A percentile compares a stretch with the other conserved stretches of the same genome.
Conservation (phyloP, 768 basidiomycete genomes). For the Flagelloscypha sp. region DNA sequence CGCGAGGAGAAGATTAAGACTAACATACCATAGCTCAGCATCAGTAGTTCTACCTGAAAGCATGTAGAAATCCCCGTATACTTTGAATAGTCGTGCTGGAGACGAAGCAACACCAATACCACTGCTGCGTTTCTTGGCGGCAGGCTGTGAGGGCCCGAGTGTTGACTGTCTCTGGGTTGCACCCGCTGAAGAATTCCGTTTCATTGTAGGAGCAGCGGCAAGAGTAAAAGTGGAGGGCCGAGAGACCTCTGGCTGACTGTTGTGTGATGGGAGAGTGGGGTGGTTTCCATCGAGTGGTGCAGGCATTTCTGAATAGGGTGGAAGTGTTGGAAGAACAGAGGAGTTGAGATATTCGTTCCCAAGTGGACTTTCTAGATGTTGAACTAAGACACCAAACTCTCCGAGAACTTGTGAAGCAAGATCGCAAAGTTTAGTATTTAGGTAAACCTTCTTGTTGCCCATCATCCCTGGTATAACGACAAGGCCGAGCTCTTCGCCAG, state of each 20-base stretch:
- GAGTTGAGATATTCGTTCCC: slow-evolving; percentile 84
- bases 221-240: slow-evolving; percentile 28
- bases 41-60: slow-evolving; percentile 82
- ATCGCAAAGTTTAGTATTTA: slow-evolving; percentile 84
- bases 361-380: slow-evolving; percentile 70
- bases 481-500: slow-evolving; percentile 52
- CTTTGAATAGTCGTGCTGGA: slow-evolving; percentile 80
- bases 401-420: slow-evolving; percentile 80
- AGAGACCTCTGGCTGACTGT: slow-evolving; percentile 45
- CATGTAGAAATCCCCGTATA: slow-evolving; percentile 83
- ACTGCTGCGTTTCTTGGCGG: slow-evolving; percentile 51
- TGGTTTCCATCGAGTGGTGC: slow-evolving; percentile 40
- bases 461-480: slow-evolving; percentile 78
- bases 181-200: slow-evolving; percentile 48
- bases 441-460: slow-evolving; percentile 81
- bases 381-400: slow-evolving; percentile 74
- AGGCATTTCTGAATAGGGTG: slow-evolving; percentile 53
- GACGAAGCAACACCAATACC: slow-evolving; percentile 63
- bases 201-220: slow-evolving; percentile 31
- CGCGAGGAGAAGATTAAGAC: slow-evolving; percentile 1
- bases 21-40: slow-evolving; percentile 64
- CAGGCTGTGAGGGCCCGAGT: slow-evolving; percentile 28
- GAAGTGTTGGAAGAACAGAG: slow-evolving; percentile 52
- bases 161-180: slow-evolving; percentile 45
- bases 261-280: slow-evolving; percentile 21